Conservation (phyloP, 768 basidiomycete species). For the Trametes elegans region DNA sequence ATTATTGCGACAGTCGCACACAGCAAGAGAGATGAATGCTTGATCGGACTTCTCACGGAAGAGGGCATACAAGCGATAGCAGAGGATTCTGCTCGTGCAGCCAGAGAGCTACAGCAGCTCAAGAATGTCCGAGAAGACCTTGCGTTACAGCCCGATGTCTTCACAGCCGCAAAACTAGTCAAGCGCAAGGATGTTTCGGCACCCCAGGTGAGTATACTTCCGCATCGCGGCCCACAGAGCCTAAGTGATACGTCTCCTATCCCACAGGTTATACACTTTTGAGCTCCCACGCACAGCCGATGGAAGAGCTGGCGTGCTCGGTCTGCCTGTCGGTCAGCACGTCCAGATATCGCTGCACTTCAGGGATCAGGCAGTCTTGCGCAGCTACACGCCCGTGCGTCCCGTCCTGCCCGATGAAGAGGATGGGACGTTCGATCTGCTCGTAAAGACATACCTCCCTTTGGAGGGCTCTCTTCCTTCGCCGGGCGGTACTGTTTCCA, state of each 20-base stretch:
- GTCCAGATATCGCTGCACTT: conserved; percentile 24
- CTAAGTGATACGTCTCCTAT: background rate
- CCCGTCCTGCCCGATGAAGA: conserved; percentile 24
- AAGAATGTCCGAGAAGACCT: conserved; percentile 20
- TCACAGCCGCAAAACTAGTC: conserved; percentile 17
- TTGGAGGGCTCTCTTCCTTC: conserved; percentile 10
- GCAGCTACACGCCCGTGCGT: conserved; percentile 21
- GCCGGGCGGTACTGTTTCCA: conserved; percentile 24
- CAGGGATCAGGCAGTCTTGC: conserved; percentile 22
- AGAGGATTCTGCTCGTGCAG: conserved; percentile 21
- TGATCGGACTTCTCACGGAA: conserved; percentile 18
- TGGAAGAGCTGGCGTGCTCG: conserved; percentile 18
- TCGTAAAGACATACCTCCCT: conserved; percentile 27
- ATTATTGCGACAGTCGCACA: conserved; percentile 16
- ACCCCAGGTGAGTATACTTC: conserved; percentile 14
- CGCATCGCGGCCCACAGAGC: background rate
- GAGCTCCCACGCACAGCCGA: conserved; percentile 19
- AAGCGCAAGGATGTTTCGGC: conserved; percentile 11
- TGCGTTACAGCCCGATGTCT: conserved; percentile 22
- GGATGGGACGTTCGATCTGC: conserved; percentile 25
- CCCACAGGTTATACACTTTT: conserved; percentile 21
- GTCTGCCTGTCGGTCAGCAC: conserved; percentile 24
- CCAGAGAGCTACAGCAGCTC: conserved; percentile 12
- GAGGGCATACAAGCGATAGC: conserved; percentile 21
- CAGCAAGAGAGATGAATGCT: conserved; percentile 19